phyloP scores from a whole-genome alignment of 83 land plant genomes.

The Isoetes engelmannii region DNA sequence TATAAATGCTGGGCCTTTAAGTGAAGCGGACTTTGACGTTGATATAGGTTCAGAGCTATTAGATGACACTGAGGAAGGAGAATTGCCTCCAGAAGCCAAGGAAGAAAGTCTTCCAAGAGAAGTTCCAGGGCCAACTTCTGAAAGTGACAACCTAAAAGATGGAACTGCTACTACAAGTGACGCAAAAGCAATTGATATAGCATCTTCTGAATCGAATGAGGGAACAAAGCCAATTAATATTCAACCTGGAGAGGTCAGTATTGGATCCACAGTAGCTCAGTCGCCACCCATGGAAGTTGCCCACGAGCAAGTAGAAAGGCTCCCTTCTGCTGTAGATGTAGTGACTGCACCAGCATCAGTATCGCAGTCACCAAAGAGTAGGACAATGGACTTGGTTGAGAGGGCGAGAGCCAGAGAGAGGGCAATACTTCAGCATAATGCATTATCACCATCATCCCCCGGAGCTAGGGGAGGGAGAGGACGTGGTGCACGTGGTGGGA shows the following conservation, averaged over 20 bases:
- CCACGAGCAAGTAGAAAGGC: slow-evolving; percentile 8
- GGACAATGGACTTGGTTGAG: slow-evolving; percentile 24
- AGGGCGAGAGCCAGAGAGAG: slow-evolving; percentile 33
- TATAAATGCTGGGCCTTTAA: background rate
- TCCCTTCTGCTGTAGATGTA: no score
- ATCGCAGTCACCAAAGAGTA: slow-evolving; percentile 14
- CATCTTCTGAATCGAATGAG: no score
- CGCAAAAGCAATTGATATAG: background rate
- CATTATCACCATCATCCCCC: slow-evolving; percentile 23
- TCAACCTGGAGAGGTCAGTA: background rate
- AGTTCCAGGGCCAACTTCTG: background rate
- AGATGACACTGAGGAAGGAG: slow-evolving; percentile 8
- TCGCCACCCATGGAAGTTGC: slow-evolving; percentile 1
- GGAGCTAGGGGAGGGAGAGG: slow-evolving; percentile 23
- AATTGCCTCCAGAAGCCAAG: slow-evolving; percentile 18
- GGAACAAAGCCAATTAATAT: background rate
- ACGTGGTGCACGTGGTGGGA: slow-evolving; percentile 3
- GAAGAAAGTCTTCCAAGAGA: background rate
- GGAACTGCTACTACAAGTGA: background rate
- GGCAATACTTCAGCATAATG: slow-evolving; percentile 18
- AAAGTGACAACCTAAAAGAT: background rate
- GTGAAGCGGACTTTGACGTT: background rate
- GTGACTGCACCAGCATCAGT: slow-evolving; percentile 1
- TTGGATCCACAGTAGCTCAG: slow-evolving; percentile 9
- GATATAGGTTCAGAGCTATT: slow-evolving; percentile 5